Evolutionary conservation across 176 grass and related monocot species (phyloP), one percentile per base, ranked within the genome.

Genomic region (Carex myosuroides): DNA sequence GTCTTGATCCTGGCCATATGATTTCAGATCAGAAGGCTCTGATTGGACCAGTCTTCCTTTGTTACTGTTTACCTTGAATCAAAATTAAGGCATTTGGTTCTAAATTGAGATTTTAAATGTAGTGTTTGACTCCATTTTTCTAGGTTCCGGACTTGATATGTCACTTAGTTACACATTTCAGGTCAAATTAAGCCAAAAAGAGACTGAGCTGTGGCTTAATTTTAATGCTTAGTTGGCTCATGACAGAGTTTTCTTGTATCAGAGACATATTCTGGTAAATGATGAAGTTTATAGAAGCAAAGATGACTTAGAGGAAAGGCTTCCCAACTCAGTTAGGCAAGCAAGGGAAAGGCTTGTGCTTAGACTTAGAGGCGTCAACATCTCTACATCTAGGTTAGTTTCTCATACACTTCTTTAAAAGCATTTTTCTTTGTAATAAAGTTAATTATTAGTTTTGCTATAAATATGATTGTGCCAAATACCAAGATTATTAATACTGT

Each of bases 311-410:
- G 84, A 90, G 71, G 91, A 86, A 8, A 87, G 89, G 70, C 93
- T 96, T 85, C 93, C 91, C 48, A 87, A 91, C 29, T 86, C 85
- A 16, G 91, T 96, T 39, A 81, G 69, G 50, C 89, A 91, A 74
- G 91, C 91, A 33, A 93, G 87, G 42, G 88, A 96, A 88, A 89
- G 93, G 85, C 91, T 96, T 67, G 86, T 91, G 83, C 79, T 92
- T 22, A 91, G 87, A 61, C 87, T 96, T 39, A 88, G 62, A 13
- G 86, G 91, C 1, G 81, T 96, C 54, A 86, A 93, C 82, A 72
- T 88, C 56, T 85, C 85, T 14, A 85, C 89, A 86, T 84, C 86
- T 85, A 89, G 89, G 90, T 92, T 10, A 0, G 33, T 29, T 20
- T n/a, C 48, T 48, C 26, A 9, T 11, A 11, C 35, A 73, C 33